Evolutionary conservation across 805 yeast species (phyloP).

Genomic region (Kregervanrija pseudodelftensis): DNA sequence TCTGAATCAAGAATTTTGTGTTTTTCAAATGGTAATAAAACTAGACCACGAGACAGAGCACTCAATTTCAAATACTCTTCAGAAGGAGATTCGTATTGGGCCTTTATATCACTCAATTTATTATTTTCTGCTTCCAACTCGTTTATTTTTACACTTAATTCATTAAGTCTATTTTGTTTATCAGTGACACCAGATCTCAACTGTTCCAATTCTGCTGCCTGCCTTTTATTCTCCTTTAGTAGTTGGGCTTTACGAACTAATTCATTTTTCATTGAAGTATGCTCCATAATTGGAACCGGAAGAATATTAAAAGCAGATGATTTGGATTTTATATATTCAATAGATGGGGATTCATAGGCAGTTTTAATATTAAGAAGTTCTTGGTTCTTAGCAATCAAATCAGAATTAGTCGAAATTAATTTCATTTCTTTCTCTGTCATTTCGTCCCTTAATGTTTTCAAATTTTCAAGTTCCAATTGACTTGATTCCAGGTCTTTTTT

Average conservation of each 20-base stretch:
- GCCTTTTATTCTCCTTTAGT: neutral
- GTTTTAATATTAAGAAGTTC: slow-evolving; percentile 12
- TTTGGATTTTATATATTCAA: slow-evolving; percentile 20
- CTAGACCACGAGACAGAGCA: neutral
- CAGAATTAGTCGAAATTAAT: neutral
- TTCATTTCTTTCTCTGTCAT: no score
- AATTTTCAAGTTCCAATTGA: no score
- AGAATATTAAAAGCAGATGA: slow-evolving; percentile 12
- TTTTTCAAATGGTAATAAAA: slow-evolving; percentile 1
- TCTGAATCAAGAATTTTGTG: neutral
- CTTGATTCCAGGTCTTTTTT: no score
- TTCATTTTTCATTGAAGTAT: slow-evolving; percentile 5
- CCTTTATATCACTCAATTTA: slow-evolving; percentile 2
- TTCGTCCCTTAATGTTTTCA: no score
- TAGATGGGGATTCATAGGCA: slow-evolving; percentile 19
- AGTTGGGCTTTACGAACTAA: slow-evolving; percentile 5
- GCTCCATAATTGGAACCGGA: slow-evolving; percentile 15
- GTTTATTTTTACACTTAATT: neutral
- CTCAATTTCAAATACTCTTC: slow-evolving; percentile 6
- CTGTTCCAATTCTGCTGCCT: slow-evolving; percentile 7
- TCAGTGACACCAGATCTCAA: slow-evolving; percentile 7
- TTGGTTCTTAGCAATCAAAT: neutral
- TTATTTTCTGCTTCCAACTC: slow-evolving; percentile 1
- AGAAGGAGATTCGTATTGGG: slow-evolving; percentile 8
- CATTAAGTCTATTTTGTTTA: neutral